Percentiles rank a stretch among this genome's conserved stretches.
phyloP scores from a whole-genome alignment of 2,329 filamentous ascomycete species.

The Diaporthe eres region DNA sequence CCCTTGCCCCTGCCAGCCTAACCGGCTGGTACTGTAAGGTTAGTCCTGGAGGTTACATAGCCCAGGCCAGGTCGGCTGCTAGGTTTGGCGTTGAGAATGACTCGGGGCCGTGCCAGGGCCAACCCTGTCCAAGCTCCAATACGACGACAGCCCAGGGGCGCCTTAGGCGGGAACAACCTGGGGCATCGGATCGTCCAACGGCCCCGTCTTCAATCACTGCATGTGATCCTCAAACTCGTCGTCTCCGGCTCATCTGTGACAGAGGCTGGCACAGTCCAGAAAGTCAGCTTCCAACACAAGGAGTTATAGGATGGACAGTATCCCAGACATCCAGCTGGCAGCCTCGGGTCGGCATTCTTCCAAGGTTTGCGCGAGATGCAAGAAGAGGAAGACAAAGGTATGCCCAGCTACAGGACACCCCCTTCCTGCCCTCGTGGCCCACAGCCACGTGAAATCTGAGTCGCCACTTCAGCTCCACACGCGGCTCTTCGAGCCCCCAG shows the following conservation, averaged over 20 bases:
- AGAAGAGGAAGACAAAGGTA: conserved; percentile 37
- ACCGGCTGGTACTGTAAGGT: background rate
- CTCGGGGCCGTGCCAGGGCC: conserved; percentile 15
- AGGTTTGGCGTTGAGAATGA: conserved; percentile 21
- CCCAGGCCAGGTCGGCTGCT: background rate
- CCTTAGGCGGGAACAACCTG: background rate
- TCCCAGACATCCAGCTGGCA: conserved; percentile 32
- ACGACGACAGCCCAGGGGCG: background rate
- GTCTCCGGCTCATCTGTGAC: background rate
- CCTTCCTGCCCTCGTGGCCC: conserved; percentile 14
- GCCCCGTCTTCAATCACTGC: conserved; percentile 1
- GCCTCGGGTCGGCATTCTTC: conserved; percentile 34
- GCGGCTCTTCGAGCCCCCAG: background rate
- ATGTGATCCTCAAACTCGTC: conserved; percentile 12
- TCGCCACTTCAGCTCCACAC: conserved; percentile 7
- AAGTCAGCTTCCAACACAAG: background rate
- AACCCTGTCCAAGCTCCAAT: conserved; percentile 9
- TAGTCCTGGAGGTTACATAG: conserved; percentile 7
- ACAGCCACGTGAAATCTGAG: conserved; percentile 22
- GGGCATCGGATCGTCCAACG: conserved; percentile 11
- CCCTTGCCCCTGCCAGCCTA: conserved; percentile 2
- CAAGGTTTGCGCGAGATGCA: conserved; percentile 35
- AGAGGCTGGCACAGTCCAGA: no score
- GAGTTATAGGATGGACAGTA: conserved; percentile 5
- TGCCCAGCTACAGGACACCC: background rate